These are phyloP conservation scores for Pseudocercospora eumusae DNA, from an alignment of 2,329 filamentous ascomycete species.

Conservation along the genomic window DNA sequence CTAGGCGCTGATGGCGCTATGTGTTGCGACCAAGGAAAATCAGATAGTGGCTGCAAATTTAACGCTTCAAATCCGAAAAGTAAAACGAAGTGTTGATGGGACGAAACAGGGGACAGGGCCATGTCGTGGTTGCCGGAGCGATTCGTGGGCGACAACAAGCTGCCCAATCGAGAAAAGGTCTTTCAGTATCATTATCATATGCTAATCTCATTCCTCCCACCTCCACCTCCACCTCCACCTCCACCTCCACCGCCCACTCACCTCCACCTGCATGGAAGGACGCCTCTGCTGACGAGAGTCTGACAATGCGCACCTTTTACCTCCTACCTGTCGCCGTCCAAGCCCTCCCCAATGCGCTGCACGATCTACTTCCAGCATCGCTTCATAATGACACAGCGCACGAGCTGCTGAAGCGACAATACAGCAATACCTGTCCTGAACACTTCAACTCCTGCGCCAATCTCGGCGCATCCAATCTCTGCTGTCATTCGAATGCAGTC, in stretches of 20 bases:
- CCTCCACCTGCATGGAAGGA: background rate
- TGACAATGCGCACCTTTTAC: conserved; percentile 26
- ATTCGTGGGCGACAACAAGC: background rate
- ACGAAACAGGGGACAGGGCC: background rate
- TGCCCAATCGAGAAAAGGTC: conserved; percentile 2
- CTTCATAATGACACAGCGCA: conserved; percentile 28
- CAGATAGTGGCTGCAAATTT: no score
- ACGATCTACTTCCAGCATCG: conserved; percentile 27
- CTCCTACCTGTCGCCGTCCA: conserved; percentile 29
- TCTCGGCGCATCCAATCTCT: conserved; percentile 56
- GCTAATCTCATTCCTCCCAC: no score
- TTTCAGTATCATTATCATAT: background rate
- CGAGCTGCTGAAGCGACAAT: conserved; percentile 41
- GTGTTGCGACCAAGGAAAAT: no score
- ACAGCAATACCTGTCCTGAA: conserved; percentile 50
- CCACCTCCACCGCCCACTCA: background rate
- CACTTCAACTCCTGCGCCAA: conserved; percentile 56
- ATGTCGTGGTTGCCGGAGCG: conserved; percentile 2
- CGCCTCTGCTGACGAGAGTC: background rate
- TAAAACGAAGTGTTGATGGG: no score
- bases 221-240: no score
- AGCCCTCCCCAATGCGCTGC: conserved; percentile 33
- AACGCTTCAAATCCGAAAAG: no score
- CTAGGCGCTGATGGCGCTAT: no score
- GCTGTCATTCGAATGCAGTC: conserved; percentile 56